Percentiles rank a stretch among this genome's conserved stretches.
Evolutionary conservation across 2,329 filamentous ascomycete genomes (phyloP).

Genomic region (Dactylellina cionopaga): DNA sequence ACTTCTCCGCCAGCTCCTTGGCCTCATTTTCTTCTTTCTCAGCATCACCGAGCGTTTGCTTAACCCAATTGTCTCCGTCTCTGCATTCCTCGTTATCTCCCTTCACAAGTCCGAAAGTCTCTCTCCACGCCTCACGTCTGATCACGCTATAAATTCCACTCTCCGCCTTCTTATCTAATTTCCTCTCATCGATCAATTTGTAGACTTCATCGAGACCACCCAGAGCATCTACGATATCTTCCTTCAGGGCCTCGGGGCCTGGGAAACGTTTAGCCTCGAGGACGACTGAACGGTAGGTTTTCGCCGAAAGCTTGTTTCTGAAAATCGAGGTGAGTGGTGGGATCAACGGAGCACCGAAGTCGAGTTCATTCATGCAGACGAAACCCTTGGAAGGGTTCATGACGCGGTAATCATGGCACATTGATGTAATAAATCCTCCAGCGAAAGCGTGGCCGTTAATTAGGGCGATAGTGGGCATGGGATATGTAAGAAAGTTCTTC

Average conservation of each 20-base stretch:
- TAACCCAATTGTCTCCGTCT: constrained; percentile 63
- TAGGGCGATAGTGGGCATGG: constrained; percentile 83
- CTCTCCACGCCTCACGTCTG: constrained; percentile 79
- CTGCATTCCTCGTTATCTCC: constrained; percentile 65
- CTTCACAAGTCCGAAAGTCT: constrained; percentile 70
- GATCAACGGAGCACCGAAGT: constrained; percentile 79
- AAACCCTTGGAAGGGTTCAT: constrained; percentile 77
- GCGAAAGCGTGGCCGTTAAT: constrained; percentile 84
- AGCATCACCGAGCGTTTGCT: constrained; percentile 15
- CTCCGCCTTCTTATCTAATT: constrained; percentile 70
- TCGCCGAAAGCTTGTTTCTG: constrained; percentile 71
- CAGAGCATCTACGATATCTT: constrained; percentile 74
- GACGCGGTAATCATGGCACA: constrained; percentile 85
- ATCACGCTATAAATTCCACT: constrained; percentile 75
- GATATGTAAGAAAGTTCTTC: constrained; percentile 68
- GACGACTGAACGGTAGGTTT: constrained; percentile 72
- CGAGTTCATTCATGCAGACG: constrained; percentile 81
- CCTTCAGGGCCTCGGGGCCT: constrained; percentile 71
- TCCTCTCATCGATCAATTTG: constrained; percentile 69
- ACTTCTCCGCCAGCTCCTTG: constrained; percentile 60
- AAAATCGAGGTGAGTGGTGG: constrained; percentile 80
- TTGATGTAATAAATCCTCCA: constrained; percentile 80
- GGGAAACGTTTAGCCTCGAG: constrained; percentile 78
- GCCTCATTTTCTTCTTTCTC: constrained; percentile 57
- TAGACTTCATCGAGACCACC: constrained; percentile 74